Percentiles rank a stretch among this genome's conserved stretches.
These are phyloP conservation scores for Hanseniaspora guilliermondii DNA, from an alignment of 805 yeast species.

Conservation along the genomic window DNA sequence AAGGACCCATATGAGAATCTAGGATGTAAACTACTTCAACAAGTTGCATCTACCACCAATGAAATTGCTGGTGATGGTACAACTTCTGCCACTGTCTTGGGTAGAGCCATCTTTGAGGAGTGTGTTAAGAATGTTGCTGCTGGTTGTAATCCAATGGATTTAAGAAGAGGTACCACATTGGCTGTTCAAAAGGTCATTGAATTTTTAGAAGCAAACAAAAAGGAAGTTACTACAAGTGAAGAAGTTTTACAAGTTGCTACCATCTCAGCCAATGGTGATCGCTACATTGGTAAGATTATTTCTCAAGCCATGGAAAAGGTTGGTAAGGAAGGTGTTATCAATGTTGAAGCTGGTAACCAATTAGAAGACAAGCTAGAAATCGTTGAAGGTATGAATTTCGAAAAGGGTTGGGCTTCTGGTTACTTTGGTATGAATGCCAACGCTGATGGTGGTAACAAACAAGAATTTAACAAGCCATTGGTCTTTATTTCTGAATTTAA, in stretches of 20 bases:
- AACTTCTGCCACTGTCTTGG: conserved; percentile 91
- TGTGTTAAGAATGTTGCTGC: conserved; percentile 95
- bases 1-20: conserved; percentile 88
- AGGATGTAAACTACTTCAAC: conserved; percentile 91
- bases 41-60: conserved; percentile 93
- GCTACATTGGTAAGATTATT: conserved; percentile 77
- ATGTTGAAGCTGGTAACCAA: conserved; percentile 95
- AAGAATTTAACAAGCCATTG: conserved; percentile 89
- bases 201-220: conserved; percentile 72
- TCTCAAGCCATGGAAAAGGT: conserved; percentile 97
- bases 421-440: conserved; percentile 92
- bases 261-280: conserved; percentile 92
- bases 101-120: conserved; percentile 90
- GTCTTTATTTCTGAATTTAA: conserved; percentile 83
- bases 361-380: conserved; percentile 92
- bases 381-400: conserved; percentile 97
- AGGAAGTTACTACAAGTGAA: conserved; percentile 82
- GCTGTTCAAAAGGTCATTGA: conserved; percentile 90
- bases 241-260: conserved; percentile 98
- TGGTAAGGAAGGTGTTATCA: conserved; percentile 97
- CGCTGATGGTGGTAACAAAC: conserved; percentile 50
- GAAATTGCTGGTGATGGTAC: conserved; percentile 99
- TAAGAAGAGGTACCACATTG: conserved; percentile 92
- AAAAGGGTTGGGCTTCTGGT: conserved; percentile 93
- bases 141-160: conserved; percentile 97